phyloP scores from a whole-genome alignment of 176 grass and related monocot species.

The Phyllostachys edulis region DNA sequence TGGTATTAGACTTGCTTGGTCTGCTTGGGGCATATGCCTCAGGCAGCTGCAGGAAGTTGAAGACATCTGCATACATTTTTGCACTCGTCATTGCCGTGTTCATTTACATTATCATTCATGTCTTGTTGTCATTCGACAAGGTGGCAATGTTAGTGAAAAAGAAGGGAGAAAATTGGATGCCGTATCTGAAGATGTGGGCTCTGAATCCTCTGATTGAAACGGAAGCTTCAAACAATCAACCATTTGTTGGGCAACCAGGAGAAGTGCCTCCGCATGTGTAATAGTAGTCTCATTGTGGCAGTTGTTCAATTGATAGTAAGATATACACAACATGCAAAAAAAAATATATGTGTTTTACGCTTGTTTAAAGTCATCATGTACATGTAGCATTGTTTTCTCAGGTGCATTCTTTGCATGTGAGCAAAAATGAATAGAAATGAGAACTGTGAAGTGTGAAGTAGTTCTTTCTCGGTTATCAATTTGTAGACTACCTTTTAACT shows the following conservation, averaged over 20 bases:
- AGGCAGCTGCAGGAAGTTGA: not conserved
- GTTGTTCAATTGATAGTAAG: not conserved
- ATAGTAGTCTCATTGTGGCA: not conserved
- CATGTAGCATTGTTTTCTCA: not conserved
- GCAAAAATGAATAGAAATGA: not conserved
- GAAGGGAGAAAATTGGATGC: slow-evolving; percentile 25
- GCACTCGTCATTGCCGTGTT: slow-evolving; percentile 46
- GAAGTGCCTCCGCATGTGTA: not conserved
- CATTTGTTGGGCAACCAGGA: not conserved
- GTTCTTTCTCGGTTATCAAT: not conserved
- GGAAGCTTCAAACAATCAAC: slow-evolving; percentile 12
- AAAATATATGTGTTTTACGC: not conserved
- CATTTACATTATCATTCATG: slow-evolving; percentile 40
- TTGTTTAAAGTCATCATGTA: not conserved
- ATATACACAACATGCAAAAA: not conserved
- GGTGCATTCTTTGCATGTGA: slow-evolving; percentile 5
- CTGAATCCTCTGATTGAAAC: slow-evolving; percentile 18
- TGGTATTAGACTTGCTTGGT: not conserved
- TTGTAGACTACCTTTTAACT: not conserved
- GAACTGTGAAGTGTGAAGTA: not conserved
- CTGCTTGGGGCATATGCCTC: not conserved
- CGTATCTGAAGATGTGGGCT: slow-evolving; percentile 21
- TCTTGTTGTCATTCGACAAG: slow-evolving; percentile 35
- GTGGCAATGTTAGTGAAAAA: slow-evolving; percentile 10
- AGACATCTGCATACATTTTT: not conserved